phyloP scores from a whole-genome alignment of 2,329 filamentous ascomycete species.

The Clonostachys sp. region DNA sequence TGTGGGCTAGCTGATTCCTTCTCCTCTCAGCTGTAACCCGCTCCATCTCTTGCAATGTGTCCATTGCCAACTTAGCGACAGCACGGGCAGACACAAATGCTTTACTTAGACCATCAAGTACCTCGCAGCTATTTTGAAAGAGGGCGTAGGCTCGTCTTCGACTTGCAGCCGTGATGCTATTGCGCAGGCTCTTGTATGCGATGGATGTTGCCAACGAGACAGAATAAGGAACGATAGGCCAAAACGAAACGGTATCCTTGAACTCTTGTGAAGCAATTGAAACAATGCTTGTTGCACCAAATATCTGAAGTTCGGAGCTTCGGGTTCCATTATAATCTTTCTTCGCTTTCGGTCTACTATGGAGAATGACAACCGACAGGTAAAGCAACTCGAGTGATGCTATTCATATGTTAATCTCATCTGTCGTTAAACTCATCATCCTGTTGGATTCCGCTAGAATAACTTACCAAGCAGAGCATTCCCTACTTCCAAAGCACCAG shows the following conservation, averaged over 20 bases:
- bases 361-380: constrained; percentile 10
- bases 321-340: neutral
- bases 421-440: neutral
- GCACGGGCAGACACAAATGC: constrained; percentile 10
- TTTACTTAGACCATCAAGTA: constrained; percentile 7
- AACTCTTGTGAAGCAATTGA: constrained; percentile 9
- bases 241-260: constrained; percentile 7
- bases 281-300: constrained; percentile 9
- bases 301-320: constrained; percentile 8
- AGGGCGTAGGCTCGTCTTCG: constrained; percentile 7
- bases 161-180: constrained; percentile 8
- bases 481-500: constrained; percentile 2
- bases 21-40: constrained; percentile 6
- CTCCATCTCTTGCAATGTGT: constrained; percentile 11
- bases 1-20: neutral
- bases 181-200: constrained; percentile 11
- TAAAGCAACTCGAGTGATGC: constrained; percentile 11
- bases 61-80: constrained; percentile 9
- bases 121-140: constrained; percentile 9
- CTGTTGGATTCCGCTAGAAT: neutral
- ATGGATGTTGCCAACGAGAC: constrained; percentile 11
- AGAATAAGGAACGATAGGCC: constrained; percentile 12
- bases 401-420: constrained; percentile 1
- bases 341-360: constrained; percentile 5
- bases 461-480: constrained; percentile 7